phyloP scores from a whole-genome alignment of 2,329 filamentous ascomycete species.

The Trichophyton verrucosum region DNA sequence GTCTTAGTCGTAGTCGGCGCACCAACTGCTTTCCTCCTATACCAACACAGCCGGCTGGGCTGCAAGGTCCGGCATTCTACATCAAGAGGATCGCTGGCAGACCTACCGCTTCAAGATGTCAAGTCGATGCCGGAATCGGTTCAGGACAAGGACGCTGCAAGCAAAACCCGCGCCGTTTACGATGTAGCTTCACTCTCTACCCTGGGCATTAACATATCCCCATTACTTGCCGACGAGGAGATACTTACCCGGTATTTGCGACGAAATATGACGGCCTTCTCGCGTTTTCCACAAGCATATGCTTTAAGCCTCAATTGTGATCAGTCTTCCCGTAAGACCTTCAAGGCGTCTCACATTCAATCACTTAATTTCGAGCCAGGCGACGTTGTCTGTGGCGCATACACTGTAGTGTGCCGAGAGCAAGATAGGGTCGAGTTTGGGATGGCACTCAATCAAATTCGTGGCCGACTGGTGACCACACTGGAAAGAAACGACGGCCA shows the following conservation, averaged over 20 bases:
- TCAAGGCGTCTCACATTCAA: constrained; percentile 17
- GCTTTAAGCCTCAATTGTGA: constrained; percentile 17
- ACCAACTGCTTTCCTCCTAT: constrained; percentile 17
- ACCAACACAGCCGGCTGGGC: constrained; percentile 17
- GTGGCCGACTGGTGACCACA: not conserved
- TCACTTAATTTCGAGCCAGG: constrained; percentile 20
- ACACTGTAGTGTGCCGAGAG: constrained; percentile 19
- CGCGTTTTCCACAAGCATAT: constrained; percentile 24
- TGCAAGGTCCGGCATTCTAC: constrained; percentile 17
- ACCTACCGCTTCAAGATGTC: constrained; percentile 12
- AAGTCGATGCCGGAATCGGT: constrained; percentile 17
- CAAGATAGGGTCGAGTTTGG: constrained; percentile 23
- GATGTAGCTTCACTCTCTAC: constrained; percentile 16
- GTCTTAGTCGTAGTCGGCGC: constrained; percentile 13
- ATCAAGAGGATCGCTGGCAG: constrained; percentile 14
- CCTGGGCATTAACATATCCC: constrained; percentile 14
- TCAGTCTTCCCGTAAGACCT: constrained; percentile 15
- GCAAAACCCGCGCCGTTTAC: constrained; percentile 16
- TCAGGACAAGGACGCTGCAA: constrained; percentile 9
- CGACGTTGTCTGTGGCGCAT: constrained; percentile 24
- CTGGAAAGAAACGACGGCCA: not conserved
- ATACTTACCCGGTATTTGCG: constrained; percentile 22
- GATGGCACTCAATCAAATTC: constrained; percentile 12
- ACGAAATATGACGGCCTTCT: constrained; percentile 24
- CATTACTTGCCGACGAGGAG: constrained; percentile 9